These are phyloP conservation scores for Pseudonitzschia multiseries DNA, from an alignment of 108 stramenopile species.

Conservation along the genomic window DNA sequence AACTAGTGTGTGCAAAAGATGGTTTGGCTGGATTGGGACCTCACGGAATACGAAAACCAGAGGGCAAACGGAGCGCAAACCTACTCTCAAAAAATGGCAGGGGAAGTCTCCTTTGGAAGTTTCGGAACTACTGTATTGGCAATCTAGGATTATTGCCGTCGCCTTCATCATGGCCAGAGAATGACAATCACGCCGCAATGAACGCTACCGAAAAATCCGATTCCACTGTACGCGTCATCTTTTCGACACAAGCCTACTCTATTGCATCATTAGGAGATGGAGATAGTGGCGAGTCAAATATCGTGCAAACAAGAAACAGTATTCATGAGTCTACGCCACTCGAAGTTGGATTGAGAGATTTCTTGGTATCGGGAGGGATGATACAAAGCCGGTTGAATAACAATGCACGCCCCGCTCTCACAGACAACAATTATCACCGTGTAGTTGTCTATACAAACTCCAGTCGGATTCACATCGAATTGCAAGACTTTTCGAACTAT, in stretches of 20 bases:
- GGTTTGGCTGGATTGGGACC: conserved; percentile 48
- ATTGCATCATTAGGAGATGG: not conserved
- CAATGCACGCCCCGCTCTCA: not conserved
- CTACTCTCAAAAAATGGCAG: conserved; percentile 47
- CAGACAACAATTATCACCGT: not conserved
- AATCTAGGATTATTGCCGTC: conserved; percentile 34
- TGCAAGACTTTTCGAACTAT: conserved; percentile 6
- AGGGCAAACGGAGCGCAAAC: conserved; percentile 43
- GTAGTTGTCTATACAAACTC: not conserved
- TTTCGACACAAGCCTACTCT: conserved; percentile 16
- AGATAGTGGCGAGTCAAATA: not conserved
- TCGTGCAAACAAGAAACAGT: not conserved
- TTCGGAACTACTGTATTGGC: conserved; percentile 47
- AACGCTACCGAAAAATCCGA: not conserved
- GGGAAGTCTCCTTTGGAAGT: conserved; percentile 44
- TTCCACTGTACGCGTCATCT: conserved; percentile 6
- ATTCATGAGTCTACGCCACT: not conserved
- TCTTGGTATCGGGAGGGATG: not conserved
- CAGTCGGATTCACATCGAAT: conserved; percentile 11
- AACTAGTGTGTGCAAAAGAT: conserved; percentile 45
- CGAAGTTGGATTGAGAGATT: not conserved
- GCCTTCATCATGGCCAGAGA: not conserved
- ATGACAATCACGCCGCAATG: not conserved
- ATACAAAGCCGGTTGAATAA: not conserved
- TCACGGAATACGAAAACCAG: conserved; percentile 45